These are phyloP conservation scores for Phytophthora lateralis DNA, from an alignment of 352 stramenopile species.

Conservation along the genomic window DNA sequence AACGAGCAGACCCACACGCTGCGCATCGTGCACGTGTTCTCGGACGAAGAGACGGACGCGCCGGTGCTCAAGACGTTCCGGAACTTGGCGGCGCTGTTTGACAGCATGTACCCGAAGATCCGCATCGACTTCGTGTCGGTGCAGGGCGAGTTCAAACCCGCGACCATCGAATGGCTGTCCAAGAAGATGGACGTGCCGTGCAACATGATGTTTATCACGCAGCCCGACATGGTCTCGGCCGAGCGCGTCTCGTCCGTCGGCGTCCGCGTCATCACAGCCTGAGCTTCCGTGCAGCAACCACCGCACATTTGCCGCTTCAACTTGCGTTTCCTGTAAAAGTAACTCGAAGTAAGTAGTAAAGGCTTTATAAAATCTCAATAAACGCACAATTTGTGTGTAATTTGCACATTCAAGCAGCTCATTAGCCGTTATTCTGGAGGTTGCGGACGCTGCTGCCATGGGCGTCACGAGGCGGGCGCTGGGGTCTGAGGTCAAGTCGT, in stretches of 20 bases:
- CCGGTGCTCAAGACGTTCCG: conserved; percentile 30
- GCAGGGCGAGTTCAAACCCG: conserved; percentile 55
- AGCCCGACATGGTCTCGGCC: conserved; percentile 56
- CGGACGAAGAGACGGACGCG: conserved; percentile 27
- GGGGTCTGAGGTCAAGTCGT: conserved; percentile 58
- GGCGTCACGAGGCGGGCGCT: conserved; percentile 29
- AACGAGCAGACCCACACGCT: conserved; percentile 88
- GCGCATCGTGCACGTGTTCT: conserved; percentile 78
- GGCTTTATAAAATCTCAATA: no score
- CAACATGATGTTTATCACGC: conserved; percentile 92
- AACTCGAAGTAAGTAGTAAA: no score
- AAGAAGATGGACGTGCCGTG: conserved; percentile 62
- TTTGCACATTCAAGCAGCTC: conserved; percentile 5
- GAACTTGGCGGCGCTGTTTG: conserved; percentile 65
- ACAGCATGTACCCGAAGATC: conserved; percentile 87
- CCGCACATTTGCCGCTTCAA: no score
- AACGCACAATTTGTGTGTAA: background rate
- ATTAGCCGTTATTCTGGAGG: conserved; percentile 17
- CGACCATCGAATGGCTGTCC: conserved; percentile 76
- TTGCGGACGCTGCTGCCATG: conserved; percentile 11
- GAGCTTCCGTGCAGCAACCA: background rate
- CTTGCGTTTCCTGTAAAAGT: no score
- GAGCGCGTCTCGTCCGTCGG: conserved; percentile 74
- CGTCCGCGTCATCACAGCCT: conserved; percentile 80
- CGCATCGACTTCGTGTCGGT: conserved; percentile 79